Evolutionary conservation across 139 green algal species (phyloP), one percentile per base, ranked within the genome.

Genomic region (Yamagishiella unicocca): DNA sequence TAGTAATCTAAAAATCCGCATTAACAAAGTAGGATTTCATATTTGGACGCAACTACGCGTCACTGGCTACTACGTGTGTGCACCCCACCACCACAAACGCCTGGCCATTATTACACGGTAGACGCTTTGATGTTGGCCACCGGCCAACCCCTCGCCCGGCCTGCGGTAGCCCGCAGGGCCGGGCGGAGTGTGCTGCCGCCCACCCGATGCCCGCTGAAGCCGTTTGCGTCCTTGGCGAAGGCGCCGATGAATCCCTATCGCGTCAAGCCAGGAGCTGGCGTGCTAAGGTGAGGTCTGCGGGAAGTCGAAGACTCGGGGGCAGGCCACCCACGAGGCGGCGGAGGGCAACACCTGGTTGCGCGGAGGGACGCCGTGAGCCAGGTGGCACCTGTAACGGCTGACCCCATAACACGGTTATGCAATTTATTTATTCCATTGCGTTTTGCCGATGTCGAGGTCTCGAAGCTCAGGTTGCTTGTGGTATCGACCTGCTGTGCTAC

Each of bases 241-340:
- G 21, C n/a, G 1, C 79, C n/a, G 1, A 61, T 75, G 6, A 85
- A 75, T 42, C 79, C 61, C 17, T 85, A 85, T 64, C 79, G 79
- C 17, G 31, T 46, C n/a, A 45, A 35, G 31, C 79, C 79, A 12
- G 79, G 79, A 33, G 79, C 79, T 62, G 79, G 12, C 10, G n/a
- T 10, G 21, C 42, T 85, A 12, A 85, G 79, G 79, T 85, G 43
- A 64, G 79, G 22, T 46, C 27, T 38, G 22, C 37, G 14, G 37
- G 38, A 4, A 58, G n/a, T 74, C 66, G 66, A 74, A 74, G 25
- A 5, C 37, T 58, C 24, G 17, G 35, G 31, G 33, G 66, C 24
- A 31, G 1, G 35, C 17, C n/a, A 35, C 6, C 1, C 6, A 10
- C 38, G 24, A 46, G 72, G 72, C 72, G 72, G 72, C 72, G 42